Evolutionary conservation across 768 basidiomycete genomes (phyloP), one percentile per base, ranked within the genome.

Genomic region (Leccinum arenicola): DNA sequence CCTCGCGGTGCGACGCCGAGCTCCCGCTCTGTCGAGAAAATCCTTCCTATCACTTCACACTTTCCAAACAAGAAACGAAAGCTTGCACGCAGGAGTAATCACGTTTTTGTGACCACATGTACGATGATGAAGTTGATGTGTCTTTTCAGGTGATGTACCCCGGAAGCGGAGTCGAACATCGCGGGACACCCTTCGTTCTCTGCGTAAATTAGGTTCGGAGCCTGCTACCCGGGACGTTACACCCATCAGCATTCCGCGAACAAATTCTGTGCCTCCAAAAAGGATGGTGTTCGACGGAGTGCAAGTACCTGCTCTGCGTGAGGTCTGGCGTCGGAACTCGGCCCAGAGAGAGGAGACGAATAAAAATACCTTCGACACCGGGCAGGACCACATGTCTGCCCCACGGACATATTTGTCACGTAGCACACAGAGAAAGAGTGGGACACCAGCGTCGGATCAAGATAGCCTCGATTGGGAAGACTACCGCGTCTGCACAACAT

Each of bases 381-480:
- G 21, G 21, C 54, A 38, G 19, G 6, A 35, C 10, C 50, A 6
- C 14, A 53, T 27, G 8, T 53, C 56, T 15, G 21, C 27, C 19
- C 36, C 55, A 5, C n/a, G 35, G n/a, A 17, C 59, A 6, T 51
- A 54, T 23, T 50, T 59, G 9, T 8, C 56, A 7, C n/a, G 21
- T 14, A 3, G 36, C 23, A 19, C 49, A 25, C 57, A 52, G 14
- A 19, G 50, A n/a, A 47, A 57, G 49, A 36, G 50, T 29, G 50
- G 47, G 51, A 40, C 49, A 9, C 19, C 52, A 11, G 52, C 52
- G 17, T 54, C 56, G 14, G 62, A 65, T 15, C 63, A 65, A 27
- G 64, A 70, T 8, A 69, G 71, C 23, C 62, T 75, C 27, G 73
- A 68, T 56, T 71, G 75, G 74, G 75, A 76, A 58, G 61, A 66